A percentile compares a stretch with the other conserved stretches of the same genome.
phyloP scores from a whole-genome alignment of 768 basidiomycete genomes.

The Macrocybe gigantea region DNA sequence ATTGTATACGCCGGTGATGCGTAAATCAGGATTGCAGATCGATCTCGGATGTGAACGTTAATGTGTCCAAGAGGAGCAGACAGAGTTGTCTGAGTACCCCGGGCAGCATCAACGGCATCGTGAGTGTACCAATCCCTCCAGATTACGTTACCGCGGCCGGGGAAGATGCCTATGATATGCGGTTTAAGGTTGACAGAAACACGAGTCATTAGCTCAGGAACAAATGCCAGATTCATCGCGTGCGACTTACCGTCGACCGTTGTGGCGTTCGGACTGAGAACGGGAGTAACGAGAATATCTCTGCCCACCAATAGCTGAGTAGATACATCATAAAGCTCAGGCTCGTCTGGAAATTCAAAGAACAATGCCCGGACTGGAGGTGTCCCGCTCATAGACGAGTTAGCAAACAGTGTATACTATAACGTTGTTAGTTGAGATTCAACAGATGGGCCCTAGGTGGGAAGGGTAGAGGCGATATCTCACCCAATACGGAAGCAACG shows the following conservation, averaged over 20 bases:
- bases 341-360: conserved; percentile 72
- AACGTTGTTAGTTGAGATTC: neutral
- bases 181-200: conserved; percentile 1
- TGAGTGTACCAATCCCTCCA: conserved; percentile 79
- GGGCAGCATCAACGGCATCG: conserved; percentile 37
- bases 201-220: neutral
- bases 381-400: conserved; percentile 56
- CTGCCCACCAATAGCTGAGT: conserved; percentile 68
- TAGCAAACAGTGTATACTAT: conserved; percentile 71
- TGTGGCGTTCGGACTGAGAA: conserved; percentile 60
- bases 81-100: conserved; percentile 42
- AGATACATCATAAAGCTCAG: conserved; percentile 56
- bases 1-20: conserved; percentile 60
- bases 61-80: conserved; percentile 70
- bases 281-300: conserved; percentile 72
- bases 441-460: neutral
- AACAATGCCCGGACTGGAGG: conserved; percentile 73
- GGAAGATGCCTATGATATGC: conserved; percentile 47
- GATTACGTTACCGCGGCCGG: conserved; percentile 47
- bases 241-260: conserved; percentile 51
- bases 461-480: conserved; percentile 14
- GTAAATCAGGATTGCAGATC: conserved; percentile 60
- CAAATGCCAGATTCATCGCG: neutral
- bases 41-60: conserved; percentile 70
- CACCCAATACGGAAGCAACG: conserved; percentile 77